phyloP scores from a whole-genome alignment of 768 basidiomycete species.

The Crassisporium funariophilum region DNA sequence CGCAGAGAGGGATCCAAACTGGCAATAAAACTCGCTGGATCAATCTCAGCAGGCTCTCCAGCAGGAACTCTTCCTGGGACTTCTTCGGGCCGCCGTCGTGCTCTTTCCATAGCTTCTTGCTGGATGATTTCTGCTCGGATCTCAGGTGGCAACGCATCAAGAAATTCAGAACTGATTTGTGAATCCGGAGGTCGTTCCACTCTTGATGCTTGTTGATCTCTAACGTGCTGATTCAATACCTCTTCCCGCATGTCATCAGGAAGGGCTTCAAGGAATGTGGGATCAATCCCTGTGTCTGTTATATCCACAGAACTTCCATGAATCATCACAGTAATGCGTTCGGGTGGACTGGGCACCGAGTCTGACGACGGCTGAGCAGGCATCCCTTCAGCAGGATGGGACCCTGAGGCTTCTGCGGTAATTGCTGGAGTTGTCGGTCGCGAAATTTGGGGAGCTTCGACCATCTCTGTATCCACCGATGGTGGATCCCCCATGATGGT shows the following conservation, averaged over 20 bases:
- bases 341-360: slow-evolving; percentile 35
- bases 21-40: slow-evolving; percentile 89
- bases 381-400: slow-evolving; percentile 12
- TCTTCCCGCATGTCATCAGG: slow-evolving; percentile 99
- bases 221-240: slow-evolving; percentile 94
- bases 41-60: slow-evolving; percentile 70
- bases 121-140: slow-evolving; percentile 97
- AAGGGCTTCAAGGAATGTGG: slow-evolving; percentile 94
- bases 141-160: slow-evolving; percentile 94
- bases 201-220: slow-evolving; percentile 83
- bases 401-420: slow-evolving; percentile 2
- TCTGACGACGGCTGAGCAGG: slow-evolving; percentile 24
- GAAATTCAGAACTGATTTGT: slow-evolving; percentile 91
- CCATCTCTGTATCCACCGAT: slow-evolving; percentile 55
- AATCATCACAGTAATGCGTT: slow-evolving; percentile 86
- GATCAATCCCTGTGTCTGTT: slow-evolving; percentile 98
- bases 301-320: slow-evolving; percentile 95
- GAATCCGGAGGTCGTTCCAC: slow-evolving; percentile 78
- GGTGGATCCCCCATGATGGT: slow-evolving; percentile 34
- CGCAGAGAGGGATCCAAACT: slow-evolving; percentile 88
- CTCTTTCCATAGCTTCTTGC: slow-evolving; percentile 86
- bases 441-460: slow-evolving; percentile 36
- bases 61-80: slow-evolving; percentile 43
- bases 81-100: slow-evolving; percentile 48
- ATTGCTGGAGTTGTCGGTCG: slow-evolving; percentile 11